Conservation (phyloP, 805 yeast genomes). For the Kazachstania taianensis region DNA sequence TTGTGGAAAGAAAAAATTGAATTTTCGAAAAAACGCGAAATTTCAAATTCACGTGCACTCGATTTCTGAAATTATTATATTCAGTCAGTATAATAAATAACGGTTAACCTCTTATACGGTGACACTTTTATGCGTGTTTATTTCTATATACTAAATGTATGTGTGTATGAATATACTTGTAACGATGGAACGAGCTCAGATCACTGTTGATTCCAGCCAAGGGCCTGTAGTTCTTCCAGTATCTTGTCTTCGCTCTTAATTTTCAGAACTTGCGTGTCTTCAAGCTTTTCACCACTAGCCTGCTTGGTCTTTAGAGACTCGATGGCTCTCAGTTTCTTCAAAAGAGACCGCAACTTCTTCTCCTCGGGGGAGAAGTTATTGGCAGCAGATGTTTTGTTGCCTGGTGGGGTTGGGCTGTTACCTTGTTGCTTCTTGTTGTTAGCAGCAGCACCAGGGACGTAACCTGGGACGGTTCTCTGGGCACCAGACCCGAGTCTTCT, state of each 20-base stretch:
- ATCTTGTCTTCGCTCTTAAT: conserved; percentile 80
- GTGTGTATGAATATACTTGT: too few species aligned
- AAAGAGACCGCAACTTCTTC: conserved; percentile 79
- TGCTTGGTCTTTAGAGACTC: conserved; percentile 81
- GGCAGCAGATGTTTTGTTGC: conserved; percentile 7
- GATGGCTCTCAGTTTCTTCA: conserved; percentile 93
- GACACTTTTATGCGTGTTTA: too few species aligned
- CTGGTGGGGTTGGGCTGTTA: background rate
- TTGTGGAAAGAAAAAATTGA: too few species aligned
- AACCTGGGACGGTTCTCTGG: conserved; percentile 38
- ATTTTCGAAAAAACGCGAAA: too few species aligned
- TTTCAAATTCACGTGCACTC: too few species aligned
- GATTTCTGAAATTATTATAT: too few species aligned
- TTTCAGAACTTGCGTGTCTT: conserved; percentile 86
- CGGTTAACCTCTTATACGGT: too few species aligned
- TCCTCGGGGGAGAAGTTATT: conserved; percentile 55
- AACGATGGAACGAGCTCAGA: too few species aligned
- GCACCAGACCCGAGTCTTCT: conserved; percentile 37
- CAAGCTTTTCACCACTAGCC: conserved; percentile 72
- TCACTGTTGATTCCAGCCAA: conserved; percentile 55
- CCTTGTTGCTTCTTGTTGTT: conserved; percentile 50
- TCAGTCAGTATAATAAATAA: too few species aligned
- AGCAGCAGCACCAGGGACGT: conserved; percentile 53
- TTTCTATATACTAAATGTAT: too few species aligned
- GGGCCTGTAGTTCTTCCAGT: conserved; percentile 55